Evolutionary conservation across 768 basidiomycete genomes (phyloP), one percentile per base, ranked within the genome.

Genomic region (Auricularia heimuer): DNA sequence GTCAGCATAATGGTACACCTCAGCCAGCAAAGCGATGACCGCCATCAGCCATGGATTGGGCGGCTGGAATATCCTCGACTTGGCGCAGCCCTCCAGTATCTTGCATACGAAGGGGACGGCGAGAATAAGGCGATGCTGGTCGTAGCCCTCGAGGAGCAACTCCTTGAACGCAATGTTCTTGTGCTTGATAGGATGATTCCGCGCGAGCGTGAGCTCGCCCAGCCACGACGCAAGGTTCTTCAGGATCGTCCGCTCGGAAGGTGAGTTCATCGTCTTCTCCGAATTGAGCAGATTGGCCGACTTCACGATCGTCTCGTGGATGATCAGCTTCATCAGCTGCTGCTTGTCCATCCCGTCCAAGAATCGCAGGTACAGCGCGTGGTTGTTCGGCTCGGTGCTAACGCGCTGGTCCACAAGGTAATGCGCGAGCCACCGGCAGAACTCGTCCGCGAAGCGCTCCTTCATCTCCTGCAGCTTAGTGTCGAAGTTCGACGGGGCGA

Each of bases 41-140:
- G 91, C 95, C 89, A 98, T 95, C 62, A 99, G 77, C 97, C 97
- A 99, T 1, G 97, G 97, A 74, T 98, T 99, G 33, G 97, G 97
- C 21, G 94, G 90, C 71, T 84, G 89, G 84, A 99, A 99, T 34
- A 98, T 90, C 68, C 81, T 88, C 37, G 96, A 98, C 72, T 88
- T 87, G 61, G 87, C 83, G 67, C 92, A 94, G 58, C 91, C 91
- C 73, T 94, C 92, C 58, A 99, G 83, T 1, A 94, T 90, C 76
- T 97, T 97, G 85, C 96, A 98, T 44, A 98, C 92, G 74, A 98
- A 99, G 0, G 97, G 94, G 65, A 99, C 97, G 10, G 94, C 94
- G 24, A 98, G 92, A 60, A 95, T 84, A 42, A 98, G 80, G 47
- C 95, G 87, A 60, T 91, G 89, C 66, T 83, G 91, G 70, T 98